Percentiles rank a stretch among this genome's conserved stretches.
These are phyloP conservation scores for Draba incana DNA, from an alignment of 345 rosid species.

Conservation along the genomic window DNA sequence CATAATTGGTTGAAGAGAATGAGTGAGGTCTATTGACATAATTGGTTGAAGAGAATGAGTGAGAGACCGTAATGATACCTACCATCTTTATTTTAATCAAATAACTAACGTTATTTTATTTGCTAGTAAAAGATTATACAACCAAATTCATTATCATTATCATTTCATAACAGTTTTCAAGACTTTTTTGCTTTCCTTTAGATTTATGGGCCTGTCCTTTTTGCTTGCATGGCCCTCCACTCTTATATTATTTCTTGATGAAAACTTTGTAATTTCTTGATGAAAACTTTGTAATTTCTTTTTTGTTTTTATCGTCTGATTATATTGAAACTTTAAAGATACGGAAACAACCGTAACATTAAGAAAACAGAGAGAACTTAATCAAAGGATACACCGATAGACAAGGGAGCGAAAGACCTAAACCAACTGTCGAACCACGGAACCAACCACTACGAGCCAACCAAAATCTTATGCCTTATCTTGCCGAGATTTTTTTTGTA, in stretches of 20 bases:
- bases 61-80: constrained; percentile 43
- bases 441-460: too few relatives aligned
- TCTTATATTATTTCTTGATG: not conserved
- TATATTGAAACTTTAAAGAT: too few relatives aligned
- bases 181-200: not conserved
- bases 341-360: too few relatives aligned
- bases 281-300: too few relatives aligned
- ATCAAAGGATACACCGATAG: too few relatives aligned
- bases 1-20: constrained; percentile 31
- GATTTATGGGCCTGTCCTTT: constrained; percentile 27
- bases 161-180: constrained; percentile 12
- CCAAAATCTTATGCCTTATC: too few relatives aligned
- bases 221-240: constrained; percentile 27
- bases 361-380: too few relatives aligned
- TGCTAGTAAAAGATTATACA: not conserved
- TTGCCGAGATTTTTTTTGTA: too few relatives aligned
- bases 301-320: too few relatives aligned
- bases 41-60: constrained; percentile 34
- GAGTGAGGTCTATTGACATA: constrained; percentile 40
- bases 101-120: constrained; percentile 16
- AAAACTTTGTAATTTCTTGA: too few relatives aligned
- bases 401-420: too few relatives aligned
- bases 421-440: too few relatives aligned
- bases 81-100: constrained; percentile 29
- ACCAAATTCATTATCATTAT: not conserved